A percentile compares a stretch with the other conserved stretches of the same genome.
Evolutionary conservation across 495 filamentous ascomycete species (phyloP).

Genomic region (Pseudomonodictys pantanalensis): DNA sequence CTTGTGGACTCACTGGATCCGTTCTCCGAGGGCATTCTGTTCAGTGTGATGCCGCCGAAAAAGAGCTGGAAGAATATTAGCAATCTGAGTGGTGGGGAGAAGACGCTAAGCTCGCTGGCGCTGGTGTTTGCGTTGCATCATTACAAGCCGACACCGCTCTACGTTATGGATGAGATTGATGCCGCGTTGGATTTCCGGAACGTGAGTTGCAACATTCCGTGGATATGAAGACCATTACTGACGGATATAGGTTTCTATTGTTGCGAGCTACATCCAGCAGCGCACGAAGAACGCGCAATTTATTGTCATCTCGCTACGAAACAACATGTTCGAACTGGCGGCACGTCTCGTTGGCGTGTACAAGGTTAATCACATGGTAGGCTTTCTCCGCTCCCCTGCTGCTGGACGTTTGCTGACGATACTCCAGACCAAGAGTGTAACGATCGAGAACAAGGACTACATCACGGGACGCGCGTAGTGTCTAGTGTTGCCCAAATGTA

Average conservation of each 20-base stretch:
- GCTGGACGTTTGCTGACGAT: constrained; percentile 2
- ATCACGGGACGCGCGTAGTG: constrained; percentile 48
- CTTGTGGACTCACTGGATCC: constrained; percentile 93
- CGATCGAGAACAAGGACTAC: constrained; percentile 90
- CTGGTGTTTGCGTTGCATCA: constrained; percentile 97
- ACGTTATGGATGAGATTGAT: constrained; percentile 99
- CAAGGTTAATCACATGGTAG: constrained; percentile 97
- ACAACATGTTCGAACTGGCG: constrained; percentile 99
- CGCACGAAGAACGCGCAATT: constrained; percentile 98
- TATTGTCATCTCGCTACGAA: constrained; percentile 94
- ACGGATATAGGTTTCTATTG: constrained; percentile 81
- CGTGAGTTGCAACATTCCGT: constrained; percentile 54
- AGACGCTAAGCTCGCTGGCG: constrained; percentile 90
- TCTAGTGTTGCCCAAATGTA: no score
- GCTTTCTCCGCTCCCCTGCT: constrained; percentile 24
- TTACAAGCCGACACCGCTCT: constrained; percentile 94
- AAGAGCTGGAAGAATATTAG: constrained; percentile 99
- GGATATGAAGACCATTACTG: constrained; percentile 3
- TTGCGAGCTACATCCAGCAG: constrained; percentile 98
- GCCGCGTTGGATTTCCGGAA: constrained; percentile 97
- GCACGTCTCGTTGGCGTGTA: constrained; percentile 92
- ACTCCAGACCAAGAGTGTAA: constrained; percentile 77
- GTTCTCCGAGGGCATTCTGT: constrained; percentile 94
- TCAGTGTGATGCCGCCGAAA: constrained; percentile 98
- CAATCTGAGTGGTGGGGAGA: constrained; percentile 92